Conservation (phyloP, 2,329 filamentous ascomycete species). For the Helotiales sp. region DNA sequence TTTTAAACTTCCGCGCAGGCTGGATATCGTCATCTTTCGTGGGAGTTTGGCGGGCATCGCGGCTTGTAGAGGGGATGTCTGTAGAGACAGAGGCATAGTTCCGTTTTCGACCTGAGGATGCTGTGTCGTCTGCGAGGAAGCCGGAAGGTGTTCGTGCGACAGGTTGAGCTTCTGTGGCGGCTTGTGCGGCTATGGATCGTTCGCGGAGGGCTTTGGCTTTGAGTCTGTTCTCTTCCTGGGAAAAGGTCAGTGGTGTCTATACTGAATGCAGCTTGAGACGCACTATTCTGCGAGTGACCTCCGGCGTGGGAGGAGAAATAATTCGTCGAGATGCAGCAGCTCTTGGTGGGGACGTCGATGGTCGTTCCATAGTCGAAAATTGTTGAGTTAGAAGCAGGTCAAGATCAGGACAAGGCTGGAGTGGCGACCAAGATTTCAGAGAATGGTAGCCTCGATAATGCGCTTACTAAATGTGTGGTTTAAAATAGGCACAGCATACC, state of each 20-base stretch:
- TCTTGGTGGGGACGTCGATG: constrained; percentile 23
- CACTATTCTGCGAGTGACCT: constrained; percentile 56
- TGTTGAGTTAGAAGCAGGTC: not conserved
- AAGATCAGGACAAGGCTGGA: not conserved
- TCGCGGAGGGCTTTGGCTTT: constrained; percentile 85
- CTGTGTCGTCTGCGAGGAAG: constrained; percentile 68
- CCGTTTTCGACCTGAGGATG: constrained; percentile 68
- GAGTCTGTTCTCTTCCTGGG: constrained; percentile 80
- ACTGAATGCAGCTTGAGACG: constrained; percentile 27
- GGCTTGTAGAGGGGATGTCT: constrained; percentile 56
- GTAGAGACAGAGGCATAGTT: constrained; percentile 63
- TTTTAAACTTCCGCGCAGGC: constrained; percentile 83
- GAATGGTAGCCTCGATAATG: not conserved
- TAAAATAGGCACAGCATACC: no score
- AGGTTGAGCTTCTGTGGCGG: constrained; percentile 34
- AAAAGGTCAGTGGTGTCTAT: constrained; percentile 4
- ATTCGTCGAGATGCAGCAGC: not conserved
- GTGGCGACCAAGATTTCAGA: not conserved
- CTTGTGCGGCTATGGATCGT: constrained; percentile 64
- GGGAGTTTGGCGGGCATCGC: constrained; percentile 60
- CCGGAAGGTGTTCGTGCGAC: constrained; percentile 59
- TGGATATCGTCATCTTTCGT: constrained; percentile 39
- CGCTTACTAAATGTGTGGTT: not conserved
- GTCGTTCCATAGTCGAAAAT: constrained; percentile 22
- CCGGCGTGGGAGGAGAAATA: constrained; percentile 53